Conservation (phyloP, 2,329 filamentous ascomycete genomes). For the Sclerotiophoma versabilis region DNA sequence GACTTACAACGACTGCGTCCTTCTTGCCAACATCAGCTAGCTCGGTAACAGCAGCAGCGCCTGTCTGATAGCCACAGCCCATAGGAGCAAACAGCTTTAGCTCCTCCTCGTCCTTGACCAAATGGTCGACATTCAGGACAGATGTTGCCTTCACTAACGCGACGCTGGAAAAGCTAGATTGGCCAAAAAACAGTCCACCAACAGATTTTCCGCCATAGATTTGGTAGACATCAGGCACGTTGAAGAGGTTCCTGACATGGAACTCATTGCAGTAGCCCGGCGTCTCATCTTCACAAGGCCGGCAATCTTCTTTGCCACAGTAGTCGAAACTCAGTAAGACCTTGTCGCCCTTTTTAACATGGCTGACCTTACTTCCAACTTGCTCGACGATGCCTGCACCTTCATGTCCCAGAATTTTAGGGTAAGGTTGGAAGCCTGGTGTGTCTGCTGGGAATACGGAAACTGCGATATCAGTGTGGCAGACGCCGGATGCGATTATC, state of each 20-base stretch:
- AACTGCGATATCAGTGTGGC: conserved; percentile 62
- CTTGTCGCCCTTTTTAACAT: conserved; percentile 55
- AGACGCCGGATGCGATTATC: conserved; percentile 62
- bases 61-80: conserved; percentile 58
- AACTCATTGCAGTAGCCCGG: conserved; percentile 60
- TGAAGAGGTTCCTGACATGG: conserved; percentile 55
- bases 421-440: conserved; percentile 48
- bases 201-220: conserved; percentile 29
- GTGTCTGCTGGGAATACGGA: conserved; percentile 49
- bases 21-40: conserved; percentile 43
- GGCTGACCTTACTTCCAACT: conserved; percentile 52
- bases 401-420: conserved; percentile 62
- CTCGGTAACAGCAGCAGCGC: conserved; percentile 52
- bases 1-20: conserved; percentile 50
- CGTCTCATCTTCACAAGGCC: conserved; percentile 56
- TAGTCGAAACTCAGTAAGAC: conserved; percentile 59
- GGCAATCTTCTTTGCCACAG: conserved; percentile 55
- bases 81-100: conserved; percentile 55
- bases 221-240: conserved; percentile 35
- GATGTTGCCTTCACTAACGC: conserved; percentile 51
- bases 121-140: conserved; percentile 52
- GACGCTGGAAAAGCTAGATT: conserved; percentile 54
- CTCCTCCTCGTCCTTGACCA: conserved; percentile 50
- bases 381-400: conserved; percentile 60
- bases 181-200: conserved; percentile 57